Percentiles rank a stretch among this genome's conserved stretches.
phyloP scores from a whole-genome alignment of 1,139 yeast genomes.

The Geotrichum histeridarum region DNA sequence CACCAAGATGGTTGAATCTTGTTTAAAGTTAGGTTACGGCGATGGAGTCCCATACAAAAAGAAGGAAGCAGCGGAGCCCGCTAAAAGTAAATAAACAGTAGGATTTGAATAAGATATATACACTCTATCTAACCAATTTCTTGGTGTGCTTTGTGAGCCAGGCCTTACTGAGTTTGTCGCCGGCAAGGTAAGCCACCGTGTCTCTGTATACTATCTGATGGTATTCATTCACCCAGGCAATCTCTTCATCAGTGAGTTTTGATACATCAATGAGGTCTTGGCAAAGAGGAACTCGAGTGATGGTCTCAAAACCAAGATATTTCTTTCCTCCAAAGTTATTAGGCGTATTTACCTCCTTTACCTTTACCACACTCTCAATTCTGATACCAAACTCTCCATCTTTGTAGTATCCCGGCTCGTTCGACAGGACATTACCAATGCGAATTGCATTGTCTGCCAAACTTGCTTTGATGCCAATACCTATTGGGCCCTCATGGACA shows the following conservation, averaged over 20 bases:
- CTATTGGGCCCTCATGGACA: slow-evolving; percentile 96
- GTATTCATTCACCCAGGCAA: slow-evolving; percentile 61
- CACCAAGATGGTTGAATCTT: slow-evolving; percentile 41
- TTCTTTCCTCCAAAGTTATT: slow-evolving; percentile 46
- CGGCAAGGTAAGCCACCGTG: slow-evolving; percentile 46
- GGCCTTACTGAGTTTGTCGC: slow-evolving; percentile 39
- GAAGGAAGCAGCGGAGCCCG: no score
- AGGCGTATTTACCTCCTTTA: slow-evolving; percentile 45
- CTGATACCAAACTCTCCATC: slow-evolving; percentile 91
- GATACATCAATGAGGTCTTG: slow-evolving; percentile 54
- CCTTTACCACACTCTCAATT: slow-evolving; percentile 74
- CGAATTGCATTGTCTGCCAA: slow-evolving; percentile 41
- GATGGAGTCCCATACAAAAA: no score
- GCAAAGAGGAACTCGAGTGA: slow-evolving; percentile 86
- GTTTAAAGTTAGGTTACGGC: slow-evolving; percentile 32
- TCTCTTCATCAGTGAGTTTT: slow-evolving; percentile 60
- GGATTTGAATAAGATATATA: neutral
- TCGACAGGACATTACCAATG: slow-evolving; percentile 76
- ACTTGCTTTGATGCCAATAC: slow-evolving; percentile 62
- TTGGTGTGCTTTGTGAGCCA: slow-evolving; percentile 18
- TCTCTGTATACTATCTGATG: slow-evolving; percentile 59
- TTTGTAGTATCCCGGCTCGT: slow-evolving; percentile 95
- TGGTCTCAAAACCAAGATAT: slow-evolving; percentile 74
- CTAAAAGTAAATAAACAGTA: neutral
- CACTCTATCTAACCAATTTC: neutral